Evolutionary conservation across 257 asterid genomes (phyloP), one percentile per base, ranked within the genome.

Genomic region (Solanum virginianum): DNA sequence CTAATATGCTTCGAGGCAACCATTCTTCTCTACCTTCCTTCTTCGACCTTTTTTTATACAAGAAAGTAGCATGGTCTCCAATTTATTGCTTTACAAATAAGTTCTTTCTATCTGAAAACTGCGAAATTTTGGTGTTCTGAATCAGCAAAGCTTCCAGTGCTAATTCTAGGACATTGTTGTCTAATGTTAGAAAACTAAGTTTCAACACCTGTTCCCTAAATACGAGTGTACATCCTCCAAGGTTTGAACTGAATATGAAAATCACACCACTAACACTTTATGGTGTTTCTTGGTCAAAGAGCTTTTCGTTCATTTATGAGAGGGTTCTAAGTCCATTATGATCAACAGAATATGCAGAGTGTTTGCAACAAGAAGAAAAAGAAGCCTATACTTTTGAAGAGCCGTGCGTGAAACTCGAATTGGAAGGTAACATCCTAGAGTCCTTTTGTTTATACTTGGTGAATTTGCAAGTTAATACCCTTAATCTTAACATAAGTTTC

Each of bases 311-410:
- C 62, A 88, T 59, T 75, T 92, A 70, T 83, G 86, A 86, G 36
- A 97, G 95, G 62, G 98, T 87, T 77, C 85, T 85, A 65, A 88
- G 71, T 85, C 90, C 94, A 84, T 86, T n/a, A 84, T 83, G 84
- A 69, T 88, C 89, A 32, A 87, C 86, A 85, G 85, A 65, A 16
- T 69, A 69, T 72, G 45, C 63, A 84, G 24, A 66, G 49, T 22
- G 39, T 60, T 56, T 71, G 55, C 80, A 71, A 51, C 26, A 7
- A 20, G 53, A 36, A 47, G 49, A 84, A 57, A 71, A 12, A 9
- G 59, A 15, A 36, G 55, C 70, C 71, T 6, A 49, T 22, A 14
- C 22, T 49, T 17, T 75, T 49, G 80, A 18, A 43, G 80, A 20
- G 6, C n/a, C 80, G 43, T 43, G 17, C 55, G n/a, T 43, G 80